A percentile compares a stretch with the other conserved stretches of the same genome.
phyloP scores from a whole-genome alignment of 2,329 filamentous ascomycete species.

The Diaporthe helianthi region DNA sequence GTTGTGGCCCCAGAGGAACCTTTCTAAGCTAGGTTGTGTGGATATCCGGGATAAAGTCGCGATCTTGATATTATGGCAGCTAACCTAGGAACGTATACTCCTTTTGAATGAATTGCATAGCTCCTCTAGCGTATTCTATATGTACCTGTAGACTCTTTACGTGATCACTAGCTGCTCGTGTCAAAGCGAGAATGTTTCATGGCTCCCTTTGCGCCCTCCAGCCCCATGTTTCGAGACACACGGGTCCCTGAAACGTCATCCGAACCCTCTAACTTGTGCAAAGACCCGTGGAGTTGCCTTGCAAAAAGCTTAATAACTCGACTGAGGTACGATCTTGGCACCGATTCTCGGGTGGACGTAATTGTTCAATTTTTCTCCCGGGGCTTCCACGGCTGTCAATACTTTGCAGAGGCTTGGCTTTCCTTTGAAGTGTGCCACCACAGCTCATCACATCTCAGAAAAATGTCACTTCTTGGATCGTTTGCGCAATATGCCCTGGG shows the following conservation, averaged over 20 bases:
- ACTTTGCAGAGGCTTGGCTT: background rate
- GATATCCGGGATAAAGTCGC: too few species aligned
- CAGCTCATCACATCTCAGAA: background rate
- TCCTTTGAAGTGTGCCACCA: too few species aligned
- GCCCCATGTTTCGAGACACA: background rate
- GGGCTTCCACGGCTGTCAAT: background rate
- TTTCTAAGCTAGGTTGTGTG: background rate
- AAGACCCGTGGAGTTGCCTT: background rate
- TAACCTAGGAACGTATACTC: background rate
- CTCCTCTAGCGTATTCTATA: background rate
- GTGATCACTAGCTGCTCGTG: background rate
- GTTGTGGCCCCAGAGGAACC: too few species aligned
- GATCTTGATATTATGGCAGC: background rate
- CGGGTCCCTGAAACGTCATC: slow-evolving; percentile 1
- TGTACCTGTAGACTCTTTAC: too few species aligned
- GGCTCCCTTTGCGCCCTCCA: background rate
- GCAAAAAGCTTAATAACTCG: background rate
- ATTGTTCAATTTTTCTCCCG: background rate
- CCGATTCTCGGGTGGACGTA: background rate
- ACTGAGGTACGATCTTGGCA: background rate
- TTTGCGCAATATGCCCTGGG: background rate
- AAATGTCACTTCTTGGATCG: background rate
- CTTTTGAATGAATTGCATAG: background rate
- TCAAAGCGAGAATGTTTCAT: background rate
- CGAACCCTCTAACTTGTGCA: background rate